Evolutionary conservation across 2,329 filamentous ascomycete species (phyloP).

Genomic region (Ophiostoma quercus): DNA sequence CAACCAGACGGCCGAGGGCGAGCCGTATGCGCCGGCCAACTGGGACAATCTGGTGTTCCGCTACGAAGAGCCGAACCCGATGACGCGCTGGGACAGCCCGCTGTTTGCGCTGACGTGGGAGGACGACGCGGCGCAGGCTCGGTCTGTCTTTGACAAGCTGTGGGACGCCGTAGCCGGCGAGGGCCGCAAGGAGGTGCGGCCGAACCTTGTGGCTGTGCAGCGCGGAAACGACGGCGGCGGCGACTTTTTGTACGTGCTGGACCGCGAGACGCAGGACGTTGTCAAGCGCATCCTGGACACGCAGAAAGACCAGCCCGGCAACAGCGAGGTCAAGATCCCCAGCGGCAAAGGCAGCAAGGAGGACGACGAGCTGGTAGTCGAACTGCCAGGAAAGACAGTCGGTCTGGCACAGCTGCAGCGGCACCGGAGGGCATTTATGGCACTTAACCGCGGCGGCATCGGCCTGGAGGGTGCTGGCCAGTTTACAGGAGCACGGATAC

Average conservation of each 20-base stretch:
- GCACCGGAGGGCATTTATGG: constrained; percentile 70
- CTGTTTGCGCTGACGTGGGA: constrained; percentile 75
- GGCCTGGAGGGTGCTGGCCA: constrained; percentile 52
- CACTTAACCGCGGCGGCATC: constrained; percentile 66
- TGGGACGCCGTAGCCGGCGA: constrained; percentile 70
- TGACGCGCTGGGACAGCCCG: constrained; percentile 79
- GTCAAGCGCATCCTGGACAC: constrained; percentile 64
- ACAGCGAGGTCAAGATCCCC: constrained; percentile 53
- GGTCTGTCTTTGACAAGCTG: constrained; percentile 56
- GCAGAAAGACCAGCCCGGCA: constrained; percentile 61
- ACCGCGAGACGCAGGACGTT: constrained; percentile 72
- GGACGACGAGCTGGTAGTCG: constrained; percentile 51
- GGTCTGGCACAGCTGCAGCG: constrained; percentile 72
- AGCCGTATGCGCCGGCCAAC: constrained; percentile 52
- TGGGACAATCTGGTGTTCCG: constrained; percentile 77
- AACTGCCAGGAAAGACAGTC: constrained; percentile 61
- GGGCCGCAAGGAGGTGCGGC: constrained; percentile 56
- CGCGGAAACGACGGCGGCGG: constrained; percentile 57
- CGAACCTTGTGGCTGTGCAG: constrained; percentile 70
- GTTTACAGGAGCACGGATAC: constrained; percentile 50
- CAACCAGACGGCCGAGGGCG: constrained; percentile 31
- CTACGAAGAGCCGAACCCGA: constrained; percentile 81
- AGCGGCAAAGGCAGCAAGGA: constrained; percentile 21
- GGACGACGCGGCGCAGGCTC: constrained; percentile 58
- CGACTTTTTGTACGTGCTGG: constrained; percentile 75